Percentiles rank a stretch among this genome's conserved stretches.
These are phyloP conservation scores for Termitomyces sp. DNA, from an alignment of 768 basidiomycete species.

Conservation along the genomic window DNA sequence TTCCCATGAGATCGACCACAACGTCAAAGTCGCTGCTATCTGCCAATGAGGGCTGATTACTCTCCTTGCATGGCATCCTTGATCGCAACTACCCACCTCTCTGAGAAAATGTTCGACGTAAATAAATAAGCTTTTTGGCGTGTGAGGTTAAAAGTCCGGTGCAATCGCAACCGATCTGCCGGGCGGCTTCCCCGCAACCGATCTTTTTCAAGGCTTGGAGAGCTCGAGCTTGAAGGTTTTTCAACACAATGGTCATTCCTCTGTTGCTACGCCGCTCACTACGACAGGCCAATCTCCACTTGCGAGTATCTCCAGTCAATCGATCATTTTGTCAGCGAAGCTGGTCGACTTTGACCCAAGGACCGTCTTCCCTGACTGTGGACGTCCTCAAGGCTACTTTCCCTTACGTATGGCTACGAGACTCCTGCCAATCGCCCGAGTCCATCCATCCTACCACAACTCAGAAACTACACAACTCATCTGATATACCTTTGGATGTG, in stretches of 20 bases:
- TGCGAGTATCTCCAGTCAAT: neutral
- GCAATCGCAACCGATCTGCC: too few species aligned
- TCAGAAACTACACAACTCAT: constrained; percentile 72
- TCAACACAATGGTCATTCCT: neutral
- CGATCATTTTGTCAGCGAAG: neutral
- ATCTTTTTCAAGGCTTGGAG: too few species aligned
- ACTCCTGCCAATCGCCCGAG: constrained; percentile 63
- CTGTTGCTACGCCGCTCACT: neutral
- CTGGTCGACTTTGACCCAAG: constrained; percentile 20
- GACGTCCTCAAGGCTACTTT: constrained; percentile 40
- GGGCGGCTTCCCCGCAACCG: too few species aligned
- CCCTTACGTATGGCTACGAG: constrained; percentile 76
- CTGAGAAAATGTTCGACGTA: too few species aligned
- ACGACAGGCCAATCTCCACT: neutral
- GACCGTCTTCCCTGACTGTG: constrained; percentile 26
- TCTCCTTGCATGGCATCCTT: too few species aligned
- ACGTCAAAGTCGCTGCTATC: too few species aligned
- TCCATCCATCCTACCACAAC: constrained; percentile 75
- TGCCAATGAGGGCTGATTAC: too few species aligned
- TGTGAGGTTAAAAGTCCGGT: too few species aligned
- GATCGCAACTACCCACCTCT: too few species aligned
- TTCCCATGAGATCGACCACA: too few species aligned
- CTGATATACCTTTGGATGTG: constrained; percentile 53
- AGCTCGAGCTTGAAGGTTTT: too few species aligned
- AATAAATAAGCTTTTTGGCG: too few species aligned